phyloP scores from a whole-genome alignment of 768 basidiomycete genomes.

The Candolleomyces aberdarensis region DNA sequence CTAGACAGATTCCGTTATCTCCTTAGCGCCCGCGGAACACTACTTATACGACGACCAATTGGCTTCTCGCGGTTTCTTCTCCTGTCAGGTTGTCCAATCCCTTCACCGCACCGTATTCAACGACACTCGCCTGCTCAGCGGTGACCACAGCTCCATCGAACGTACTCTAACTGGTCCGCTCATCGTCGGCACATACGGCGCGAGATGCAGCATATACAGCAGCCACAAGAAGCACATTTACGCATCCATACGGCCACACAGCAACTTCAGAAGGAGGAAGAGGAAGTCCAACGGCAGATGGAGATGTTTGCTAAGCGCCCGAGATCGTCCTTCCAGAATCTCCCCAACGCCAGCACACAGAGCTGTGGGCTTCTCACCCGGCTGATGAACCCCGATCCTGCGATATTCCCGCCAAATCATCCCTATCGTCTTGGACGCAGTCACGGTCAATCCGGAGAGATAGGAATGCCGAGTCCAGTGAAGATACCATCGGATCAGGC shows the following conservation, averaged over 20 bases:
- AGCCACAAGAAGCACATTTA: conserved; percentile 6
- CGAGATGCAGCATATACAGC: conserved; percentile 10
- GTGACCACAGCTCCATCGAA: conserved; percentile 19
- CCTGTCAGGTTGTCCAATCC: too few relatives aligned
- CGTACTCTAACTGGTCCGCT: conserved; percentile 24
- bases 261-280: conserved; percentile 43
- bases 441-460: conserved; percentile 46
- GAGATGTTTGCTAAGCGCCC: conserved; percentile 77
- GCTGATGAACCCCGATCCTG: conserved; percentile 70
- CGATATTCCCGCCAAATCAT: conserved; percentile 54
- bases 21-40: too few relatives aligned
- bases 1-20: too few relatives aligned
- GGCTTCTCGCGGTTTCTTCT: too few relatives aligned
- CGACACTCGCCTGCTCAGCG: conserved; percentile 12
- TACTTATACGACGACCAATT: too few relatives aligned
- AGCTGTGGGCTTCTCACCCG: conserved; percentile 60
- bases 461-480: too few relatives aligned
- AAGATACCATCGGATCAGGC: too few relatives aligned
- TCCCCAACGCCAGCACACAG: conserved; percentile 31
- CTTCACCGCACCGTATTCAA: conserved; percentile 20
- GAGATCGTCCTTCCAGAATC: conserved; percentile 59
- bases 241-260: conserved; percentile 17
- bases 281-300: conserved; percentile 60
- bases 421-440: conserved; percentile 54
- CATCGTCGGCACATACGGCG: conserved; percentile 10